Conservation (phyloP, 2,329 filamentous ascomycete species). For the Fusarium sp. region DNA sequence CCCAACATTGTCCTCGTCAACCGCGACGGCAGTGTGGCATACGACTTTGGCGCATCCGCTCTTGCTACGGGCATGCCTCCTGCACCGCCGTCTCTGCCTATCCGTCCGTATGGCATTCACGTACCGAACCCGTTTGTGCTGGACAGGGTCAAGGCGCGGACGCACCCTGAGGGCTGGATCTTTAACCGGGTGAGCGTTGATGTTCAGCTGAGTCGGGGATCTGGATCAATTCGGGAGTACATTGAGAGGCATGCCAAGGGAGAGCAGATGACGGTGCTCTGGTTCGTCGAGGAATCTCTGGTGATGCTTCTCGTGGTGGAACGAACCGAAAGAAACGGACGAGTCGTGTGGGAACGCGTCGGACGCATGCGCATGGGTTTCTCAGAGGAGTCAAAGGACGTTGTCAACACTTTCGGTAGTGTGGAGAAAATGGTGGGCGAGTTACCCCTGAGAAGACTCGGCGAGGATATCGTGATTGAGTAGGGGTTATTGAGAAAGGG, state of each 20-base stretch:
- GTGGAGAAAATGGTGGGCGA: slow-evolving; percentile 49
- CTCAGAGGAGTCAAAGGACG: slow-evolving; percentile 48
- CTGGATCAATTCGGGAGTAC: slow-evolving; percentile 47
- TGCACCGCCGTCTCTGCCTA: slow-evolving; percentile 37
- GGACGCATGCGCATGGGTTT: slow-evolving; percentile 53
- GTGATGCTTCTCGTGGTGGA: slow-evolving; percentile 51
- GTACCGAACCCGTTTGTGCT: slow-evolving; percentile 50
- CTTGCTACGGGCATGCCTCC: slow-evolving; percentile 27
- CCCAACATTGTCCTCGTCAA: slow-evolving; percentile 47
- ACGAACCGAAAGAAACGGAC: slow-evolving; percentile 30
- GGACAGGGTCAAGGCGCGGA: slow-evolving; percentile 50
- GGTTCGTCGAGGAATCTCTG: slow-evolving; percentile 51
- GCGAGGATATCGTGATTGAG: slow-evolving; percentile 50
- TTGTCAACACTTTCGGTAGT: slow-evolving; percentile 45
- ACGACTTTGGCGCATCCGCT: slow-evolving; percentile 45
- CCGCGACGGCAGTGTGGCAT: slow-evolving; percentile 46
- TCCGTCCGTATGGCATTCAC: slow-evolving; percentile 46
- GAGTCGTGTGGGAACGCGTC: slow-evolving; percentile 48
- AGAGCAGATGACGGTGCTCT: slow-evolving; percentile 52
- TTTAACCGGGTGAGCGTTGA: slow-evolving; percentile 52
- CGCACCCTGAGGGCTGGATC: slow-evolving; percentile 48
- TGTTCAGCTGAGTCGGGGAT: slow-evolving; percentile 47
- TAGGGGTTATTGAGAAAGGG: slow-evolving; percentile 20
- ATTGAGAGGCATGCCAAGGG: slow-evolving; percentile 49
- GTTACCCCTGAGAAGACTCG: slow-evolving; percentile 48